Evolutionary conservation across 2,329 filamentous ascomycete genomes (phyloP), one percentile per base, ranked within the genome.

Genomic region (Apiospora malaysiana): DNA sequence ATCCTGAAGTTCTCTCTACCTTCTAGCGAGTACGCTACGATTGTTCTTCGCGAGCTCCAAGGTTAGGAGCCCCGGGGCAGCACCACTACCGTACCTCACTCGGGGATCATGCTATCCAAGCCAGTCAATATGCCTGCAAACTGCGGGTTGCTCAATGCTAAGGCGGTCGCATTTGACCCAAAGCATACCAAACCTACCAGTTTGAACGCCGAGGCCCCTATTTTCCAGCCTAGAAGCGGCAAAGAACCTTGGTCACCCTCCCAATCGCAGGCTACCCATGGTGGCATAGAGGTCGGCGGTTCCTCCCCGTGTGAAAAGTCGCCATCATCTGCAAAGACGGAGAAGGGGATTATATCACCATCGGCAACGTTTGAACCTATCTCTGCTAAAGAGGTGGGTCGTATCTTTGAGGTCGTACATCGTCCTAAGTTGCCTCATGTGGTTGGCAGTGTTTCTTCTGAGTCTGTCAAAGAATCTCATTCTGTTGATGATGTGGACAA

Each of bases 11-110:
- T 80, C 68, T 72, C 78, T 25, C 72, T 81, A 47, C 74, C 78
- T 49, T 77, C 78, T 4, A 81, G 79, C 66, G 78, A 80, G 69
- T 81, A 81, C 69, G 79, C 79, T 37, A 81, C 79, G 2, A 76
- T 80, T 63, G 78, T 77, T 10, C 72, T 80, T 72, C 76, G 79
- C 68, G 79, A 81, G 69, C 73, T 81, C 69, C 78, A 80, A 69
- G 78, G 78, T 43, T 72, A 51, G 68, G 46, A 42, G 46, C 46
- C 47, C 14, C 67, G 23, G 46, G 21, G 45, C 56, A 40, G 18
- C 56, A 63, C n/a, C 32, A 63, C 32, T 63, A 63, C 56, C 56
- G 56, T 63, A 63, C 4, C 32, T n/a, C 56, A 9, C 21, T 63
- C 18, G 32, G 18, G 16, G 40, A 40, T 9, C 5, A n/a, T 5